Conservation (phyloP, 495 filamentous ascomycete genomes). For the Lepraria neglecta region DNA sequence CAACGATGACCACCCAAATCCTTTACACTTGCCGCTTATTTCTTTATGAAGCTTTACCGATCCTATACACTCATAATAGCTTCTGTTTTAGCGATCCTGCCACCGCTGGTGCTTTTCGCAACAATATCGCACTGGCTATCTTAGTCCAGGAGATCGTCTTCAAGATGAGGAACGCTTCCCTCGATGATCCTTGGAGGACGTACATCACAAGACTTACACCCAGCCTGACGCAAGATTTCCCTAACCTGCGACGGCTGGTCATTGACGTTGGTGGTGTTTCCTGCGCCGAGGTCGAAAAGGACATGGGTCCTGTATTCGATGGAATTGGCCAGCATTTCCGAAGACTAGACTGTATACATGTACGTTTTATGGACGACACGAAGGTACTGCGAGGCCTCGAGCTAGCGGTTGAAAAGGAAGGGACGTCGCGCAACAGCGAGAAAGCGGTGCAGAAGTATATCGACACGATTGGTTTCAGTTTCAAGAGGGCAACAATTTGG, state of each 20-base stretch:
- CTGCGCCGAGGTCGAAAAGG: fast-evolving
- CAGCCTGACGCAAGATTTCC: background rate
- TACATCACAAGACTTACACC: background rate
- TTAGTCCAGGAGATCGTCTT: background rate
- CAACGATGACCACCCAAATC: background rate
- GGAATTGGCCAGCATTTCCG: background rate
- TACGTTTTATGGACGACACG: background rate
- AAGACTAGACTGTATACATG: background rate
- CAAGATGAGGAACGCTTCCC: too few relatives aligned
- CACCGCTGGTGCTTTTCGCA: background rate
- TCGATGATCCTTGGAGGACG: background rate
- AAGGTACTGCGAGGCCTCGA: background rate
- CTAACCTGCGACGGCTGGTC: background rate
- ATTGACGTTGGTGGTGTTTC: background rate
- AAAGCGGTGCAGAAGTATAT: too few relatives aligned
- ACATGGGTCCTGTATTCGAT: background rate
- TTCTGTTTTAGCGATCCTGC: background rate
- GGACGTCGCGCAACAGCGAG: too few relatives aligned
- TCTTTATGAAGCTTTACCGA: background rate
- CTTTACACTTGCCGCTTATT: background rate
- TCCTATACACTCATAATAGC: background rate
- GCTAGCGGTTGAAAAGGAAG: background rate
- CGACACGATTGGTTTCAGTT: too few relatives aligned
- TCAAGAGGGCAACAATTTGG: too few relatives aligned
- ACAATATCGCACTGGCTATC: background rate